Evolutionary conservation across 2,329 filamentous ascomycete species (phyloP), one percentile per base, ranked within the genome.

Genomic region (Xylariaceae sp.): DNA sequence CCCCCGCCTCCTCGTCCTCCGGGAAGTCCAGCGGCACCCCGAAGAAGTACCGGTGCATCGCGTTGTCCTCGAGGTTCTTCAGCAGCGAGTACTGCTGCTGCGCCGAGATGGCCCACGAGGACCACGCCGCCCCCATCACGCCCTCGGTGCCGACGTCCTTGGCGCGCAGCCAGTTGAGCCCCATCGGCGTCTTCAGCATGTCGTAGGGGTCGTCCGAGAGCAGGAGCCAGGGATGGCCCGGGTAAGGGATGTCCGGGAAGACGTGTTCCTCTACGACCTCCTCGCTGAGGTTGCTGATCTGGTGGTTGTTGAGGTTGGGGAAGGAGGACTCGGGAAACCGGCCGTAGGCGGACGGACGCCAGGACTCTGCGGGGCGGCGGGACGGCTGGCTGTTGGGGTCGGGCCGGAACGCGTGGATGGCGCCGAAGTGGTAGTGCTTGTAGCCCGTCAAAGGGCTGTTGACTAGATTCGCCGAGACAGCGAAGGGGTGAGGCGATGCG

Each of bases 401-500:
- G 2, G 82, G 81, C 12, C 81, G 73, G 64, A 84, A 85, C 2
- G 81, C 77, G 48, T 79, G 73, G 18, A 82, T 74, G 9, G 80
- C 77, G 7, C 80, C 81, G 9, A 79, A 67, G 52, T 81, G 81
- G 63, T 77, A 79, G 64, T 86, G 83, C 19, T 84, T 73, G 68
- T 79, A 80, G 48, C 76, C 75, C 41, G 83, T 77, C 20, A 80
- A 71, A 2, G 81, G 81, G 50, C 82, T 79, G 52, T 85, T 85
- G 64, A 85, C 72, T 14, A 85, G 74, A 62, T 85, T 85, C 52
- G 81, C 82, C 1, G 80, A 81, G 2, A 85, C 77, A 41, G 79
- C 71, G 59, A 78, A 77, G 21, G 76, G 76, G 47, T 81, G 75
- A 3, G 81, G 80, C 37, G 82, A 75, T 2, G 77, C 72, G 48